These are phyloP conservation scores for Mycena belliarum DNA, from an alignment of 768 basidiomycete genomes.

Conservation along the genomic window DNA sequence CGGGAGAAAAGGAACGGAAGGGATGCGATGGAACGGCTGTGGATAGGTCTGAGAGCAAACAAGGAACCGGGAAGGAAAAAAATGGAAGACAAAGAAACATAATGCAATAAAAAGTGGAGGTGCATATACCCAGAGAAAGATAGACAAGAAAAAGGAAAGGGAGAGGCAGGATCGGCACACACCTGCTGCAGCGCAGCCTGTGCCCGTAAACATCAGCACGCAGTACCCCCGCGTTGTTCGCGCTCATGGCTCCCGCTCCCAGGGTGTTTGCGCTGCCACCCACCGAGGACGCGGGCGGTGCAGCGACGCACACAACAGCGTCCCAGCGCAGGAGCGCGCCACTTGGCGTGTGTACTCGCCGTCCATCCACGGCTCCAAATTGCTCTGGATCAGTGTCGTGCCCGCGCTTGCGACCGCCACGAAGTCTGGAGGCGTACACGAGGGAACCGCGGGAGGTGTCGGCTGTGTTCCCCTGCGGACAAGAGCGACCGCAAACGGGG, in stretches of 20 bases:
- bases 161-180: not conserved
- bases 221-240: conserved; percentile 53
- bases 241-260: conserved; percentile 46
- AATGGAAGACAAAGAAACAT: too few relatives aligned
- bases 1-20: too few relatives aligned
- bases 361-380: conserved; percentile 57
- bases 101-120: too few relatives aligned
- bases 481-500: too few relatives aligned
- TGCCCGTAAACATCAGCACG: conserved; percentile 14
- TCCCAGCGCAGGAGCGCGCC: conserved; percentile 82
- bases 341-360: not conserved
- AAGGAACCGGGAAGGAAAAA: too few relatives aligned
- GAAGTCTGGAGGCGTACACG: too few relatives aligned
- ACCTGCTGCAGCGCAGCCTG: conserved; percentile 15
- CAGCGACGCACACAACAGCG: conserved; percentile 67
- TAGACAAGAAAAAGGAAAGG: not conserved
- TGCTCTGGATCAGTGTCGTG: conserved; percentile 66
- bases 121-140: not conserved
- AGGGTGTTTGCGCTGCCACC: too few relatives aligned
- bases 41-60: too few relatives aligned
- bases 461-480: too few relatives aligned
- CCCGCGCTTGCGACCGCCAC: not conserved
- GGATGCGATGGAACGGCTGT: too few relatives aligned
- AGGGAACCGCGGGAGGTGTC: too few relatives aligned
- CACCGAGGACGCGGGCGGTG: conserved; percentile 29